Evolutionary conservation across 495 filamentous ascomycete genomes (phyloP), one percentile per base, ranked within the genome.

Genomic region (Aspergillus incahuasiensis): DNA sequence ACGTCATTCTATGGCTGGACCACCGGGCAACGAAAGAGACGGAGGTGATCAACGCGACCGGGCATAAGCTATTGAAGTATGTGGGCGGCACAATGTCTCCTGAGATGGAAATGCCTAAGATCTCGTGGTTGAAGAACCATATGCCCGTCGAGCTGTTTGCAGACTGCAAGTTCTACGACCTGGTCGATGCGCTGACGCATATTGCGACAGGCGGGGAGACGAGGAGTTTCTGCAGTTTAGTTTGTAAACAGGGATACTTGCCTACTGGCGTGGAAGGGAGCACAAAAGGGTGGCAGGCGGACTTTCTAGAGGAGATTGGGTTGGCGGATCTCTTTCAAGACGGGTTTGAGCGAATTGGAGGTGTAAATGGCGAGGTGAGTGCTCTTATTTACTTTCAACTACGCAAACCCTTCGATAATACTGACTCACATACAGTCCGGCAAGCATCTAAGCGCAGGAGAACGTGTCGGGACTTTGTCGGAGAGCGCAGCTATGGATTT

Each of bases 71-170:
- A n/a, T 81, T 98, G 34, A 85, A 89, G 47, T 98, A 97, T 69
- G 92, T 98, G 5, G 94, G 94, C 44, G 92, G 94, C 38, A 92
- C 83, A 62, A 97, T 98, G 94, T 95, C 89, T 63, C 88, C 95
- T 60, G 94, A 98, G 76, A 98, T 98, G 94, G 94, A 98, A 67
- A 91, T 97, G 22, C 94, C 94, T 21, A 98, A 98, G 66, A 90
- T 96, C 1, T 77, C 97, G 21, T 98, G 94, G 94, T 75, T 98
- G 61, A 97, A 97, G 79, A 94, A 95, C 65, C 79, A 97, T 71
- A 97, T 98, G 94, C 89, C 94, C n/a, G 77, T 85, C 48, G 89
- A 94, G 53, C 75, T 92, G 12, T 98, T 96, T 65, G 83, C 84
- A 45, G 83, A 86, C 52, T 96, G 92, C 82, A 96, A 95, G 66